These are phyloP conservation scores for Ottelia alismoides DNA, from an alignment of 106 monocot genomes.

Conservation along the genomic window DNA sequence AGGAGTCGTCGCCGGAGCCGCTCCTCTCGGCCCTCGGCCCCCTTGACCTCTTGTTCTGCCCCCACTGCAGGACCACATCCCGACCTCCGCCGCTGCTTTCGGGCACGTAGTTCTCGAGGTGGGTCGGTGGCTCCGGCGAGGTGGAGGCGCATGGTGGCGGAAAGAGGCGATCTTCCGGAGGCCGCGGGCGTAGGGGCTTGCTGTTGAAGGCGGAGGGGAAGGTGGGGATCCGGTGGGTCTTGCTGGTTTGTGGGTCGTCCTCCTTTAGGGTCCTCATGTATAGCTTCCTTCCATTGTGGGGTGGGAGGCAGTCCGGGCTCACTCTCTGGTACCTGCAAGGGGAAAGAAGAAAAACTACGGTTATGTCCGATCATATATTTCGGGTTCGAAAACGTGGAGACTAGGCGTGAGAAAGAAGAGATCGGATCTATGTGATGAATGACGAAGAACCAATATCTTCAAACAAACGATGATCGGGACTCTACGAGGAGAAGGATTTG, in stretches of 20 bases:
- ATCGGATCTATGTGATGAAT: no score
- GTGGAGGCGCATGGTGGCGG: neutral
- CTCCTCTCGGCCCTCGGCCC: constrained; percentile 39
- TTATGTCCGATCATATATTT: no score
- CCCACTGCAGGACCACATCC: constrained; percentile 53
- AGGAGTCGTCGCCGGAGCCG: constrained; percentile 10
- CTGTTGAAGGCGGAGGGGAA: constrained; percentile 1
- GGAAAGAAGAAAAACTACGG: neutral
- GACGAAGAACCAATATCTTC: no score
- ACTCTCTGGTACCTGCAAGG: constrained; percentile 27
- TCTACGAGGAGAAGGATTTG: no score
- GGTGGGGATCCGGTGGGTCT: constrained; percentile 5
- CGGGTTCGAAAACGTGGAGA: no score
- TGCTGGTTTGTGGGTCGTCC: constrained; percentile 7
- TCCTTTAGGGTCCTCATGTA: constrained; percentile 4
- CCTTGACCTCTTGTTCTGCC: constrained; percentile 62
- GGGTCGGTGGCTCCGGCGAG: neutral
- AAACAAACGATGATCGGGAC: no score
- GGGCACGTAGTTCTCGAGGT: constrained; percentile 1
- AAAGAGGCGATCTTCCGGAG: neutral
- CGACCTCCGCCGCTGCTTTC: constrained; percentile 5
- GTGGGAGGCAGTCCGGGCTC: constrained; percentile 18
- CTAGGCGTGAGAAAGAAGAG: no score
- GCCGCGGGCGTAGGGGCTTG: constrained; percentile 4
- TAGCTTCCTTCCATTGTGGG: constrained; percentile 19